Evolutionary conservation across 1,139 yeast species (phyloP).

Genomic region (Saccharomyces hybrid): DNA sequence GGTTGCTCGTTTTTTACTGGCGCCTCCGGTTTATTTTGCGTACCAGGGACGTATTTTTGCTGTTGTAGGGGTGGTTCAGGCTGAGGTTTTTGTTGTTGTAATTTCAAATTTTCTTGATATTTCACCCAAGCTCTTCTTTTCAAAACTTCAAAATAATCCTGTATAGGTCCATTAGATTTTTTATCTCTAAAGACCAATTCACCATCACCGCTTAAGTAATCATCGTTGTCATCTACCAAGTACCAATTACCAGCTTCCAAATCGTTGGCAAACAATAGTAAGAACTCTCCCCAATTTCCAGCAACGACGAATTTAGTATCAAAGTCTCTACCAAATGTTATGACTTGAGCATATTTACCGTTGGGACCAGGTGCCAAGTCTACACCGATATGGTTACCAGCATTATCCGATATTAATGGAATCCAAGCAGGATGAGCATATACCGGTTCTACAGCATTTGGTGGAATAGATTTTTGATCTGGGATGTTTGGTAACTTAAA

Average conservation of each 20-base stretch:
- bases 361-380: conserved; percentile 78
- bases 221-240: conserved; percentile 48
- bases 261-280: conserved; percentile 75
- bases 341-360: conserved; percentile 81
- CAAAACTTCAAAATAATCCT: conserved; percentile 58
- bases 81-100: neutral
- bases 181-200: conserved; percentile 60
- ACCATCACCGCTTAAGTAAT: conserved; percentile 61
- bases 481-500: conserved; percentile 39
- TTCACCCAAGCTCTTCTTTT: conserved; percentile 36
- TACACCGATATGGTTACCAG: conserved; percentile 84
- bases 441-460: conserved; percentile 56
- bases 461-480: conserved; percentile 69
- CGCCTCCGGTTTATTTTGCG: neutral
- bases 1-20: neutral
- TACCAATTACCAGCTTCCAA: conserved; percentile 71
- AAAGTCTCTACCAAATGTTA: conserved; percentile 82
- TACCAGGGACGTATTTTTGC: neutral
- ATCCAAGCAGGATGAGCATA: conserved; percentile 90
- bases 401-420: conserved; percentile 78
- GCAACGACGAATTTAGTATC: conserved; percentile 76
- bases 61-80: neutral
- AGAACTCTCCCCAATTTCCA: conserved; percentile 77
- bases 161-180: conserved; percentile 41
- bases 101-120: conserved; percentile 15